These are phyloP conservation scores for Leccinum barrowsii DNA, from an alignment of 768 basidiomycete species.

Conservation along the genomic window DNA sequence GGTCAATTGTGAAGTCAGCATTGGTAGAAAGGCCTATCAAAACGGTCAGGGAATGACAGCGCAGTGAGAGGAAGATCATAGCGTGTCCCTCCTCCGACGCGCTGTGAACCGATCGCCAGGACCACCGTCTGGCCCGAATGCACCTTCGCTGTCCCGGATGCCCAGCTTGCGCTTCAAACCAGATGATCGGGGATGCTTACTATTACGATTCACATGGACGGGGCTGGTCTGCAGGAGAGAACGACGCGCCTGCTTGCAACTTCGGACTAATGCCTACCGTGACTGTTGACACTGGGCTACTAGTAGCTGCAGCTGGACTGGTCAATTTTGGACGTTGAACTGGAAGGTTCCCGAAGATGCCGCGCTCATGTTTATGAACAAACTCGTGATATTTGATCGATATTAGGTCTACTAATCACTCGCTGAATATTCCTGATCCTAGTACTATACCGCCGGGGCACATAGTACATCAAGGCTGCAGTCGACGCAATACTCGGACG, in stretches of 20 bases:
- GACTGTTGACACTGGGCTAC: no score
- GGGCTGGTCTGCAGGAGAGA: background rate
- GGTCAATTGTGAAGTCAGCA: conserved; percentile 37
- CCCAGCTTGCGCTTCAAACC: conserved; percentile 22
- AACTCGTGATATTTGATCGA: no score
- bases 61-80: background rate
- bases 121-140: conserved; percentile 1
- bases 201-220: background rate
- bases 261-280: no score
- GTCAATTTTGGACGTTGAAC: no score
- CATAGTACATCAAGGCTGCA: no score
- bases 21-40: conserved; percentile 40
- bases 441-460: no score
- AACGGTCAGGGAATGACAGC: background rate
- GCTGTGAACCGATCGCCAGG: conserved; percentile 14
- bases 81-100: conserved; percentile 26
- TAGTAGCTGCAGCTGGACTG: no score
- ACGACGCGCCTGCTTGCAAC: conserved; percentile 7
- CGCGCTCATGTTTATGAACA: no score
- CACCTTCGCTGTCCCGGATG: conserved; percentile 6
- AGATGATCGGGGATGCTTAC: conserved; percentile 15
- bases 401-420: no score
- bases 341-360: no score
- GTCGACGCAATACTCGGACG: no score
- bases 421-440: no score